These are phyloP conservation scores for Naegleria lovaniensis DNA, from an alignment of 208 protist species.

Conservation along the genomic window DNA sequence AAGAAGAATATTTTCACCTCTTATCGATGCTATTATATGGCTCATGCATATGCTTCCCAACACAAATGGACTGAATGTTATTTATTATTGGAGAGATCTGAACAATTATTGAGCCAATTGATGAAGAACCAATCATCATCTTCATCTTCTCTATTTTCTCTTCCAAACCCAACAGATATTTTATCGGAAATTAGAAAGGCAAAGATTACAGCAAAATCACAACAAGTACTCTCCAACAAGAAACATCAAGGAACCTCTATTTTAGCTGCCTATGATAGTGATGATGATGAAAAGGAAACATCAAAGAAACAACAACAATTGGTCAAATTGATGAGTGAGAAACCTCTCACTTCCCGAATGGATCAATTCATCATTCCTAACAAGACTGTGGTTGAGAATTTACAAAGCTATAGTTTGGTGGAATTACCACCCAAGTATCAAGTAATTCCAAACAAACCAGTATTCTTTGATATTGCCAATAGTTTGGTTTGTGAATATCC, in stretches of 20 bases:
- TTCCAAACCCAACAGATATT: no score
- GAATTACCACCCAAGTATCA: not conserved
- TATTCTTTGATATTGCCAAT: slow-evolving; percentile 19
- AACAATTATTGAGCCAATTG: not conserved
- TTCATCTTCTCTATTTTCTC: no score
- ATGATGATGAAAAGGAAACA: not conserved
- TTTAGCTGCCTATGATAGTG: not conserved
- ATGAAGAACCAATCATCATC: not conserved
- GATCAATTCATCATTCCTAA: not conserved
- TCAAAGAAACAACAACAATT: not conserved
- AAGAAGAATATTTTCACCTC: not conserved
- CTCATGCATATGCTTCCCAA: not conserved
- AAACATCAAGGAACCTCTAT: not conserved
- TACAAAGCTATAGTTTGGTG: not conserved
- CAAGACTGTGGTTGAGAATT: not conserved
- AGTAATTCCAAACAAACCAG: not conserved
- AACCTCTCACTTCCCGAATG: not conserved
- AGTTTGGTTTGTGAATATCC: not conserved
- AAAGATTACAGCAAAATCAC: not conserved
- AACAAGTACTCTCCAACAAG: not conserved
- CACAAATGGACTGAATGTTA: not conserved
- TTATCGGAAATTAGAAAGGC: not conserved
- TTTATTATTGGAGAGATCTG: not conserved
- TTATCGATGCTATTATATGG: not conserved
- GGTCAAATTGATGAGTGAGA: not conserved